Evolutionary conservation across 1,139 yeast genomes (phyloP).

Genomic region (Saccharomycopsis crataegensis): DNA sequence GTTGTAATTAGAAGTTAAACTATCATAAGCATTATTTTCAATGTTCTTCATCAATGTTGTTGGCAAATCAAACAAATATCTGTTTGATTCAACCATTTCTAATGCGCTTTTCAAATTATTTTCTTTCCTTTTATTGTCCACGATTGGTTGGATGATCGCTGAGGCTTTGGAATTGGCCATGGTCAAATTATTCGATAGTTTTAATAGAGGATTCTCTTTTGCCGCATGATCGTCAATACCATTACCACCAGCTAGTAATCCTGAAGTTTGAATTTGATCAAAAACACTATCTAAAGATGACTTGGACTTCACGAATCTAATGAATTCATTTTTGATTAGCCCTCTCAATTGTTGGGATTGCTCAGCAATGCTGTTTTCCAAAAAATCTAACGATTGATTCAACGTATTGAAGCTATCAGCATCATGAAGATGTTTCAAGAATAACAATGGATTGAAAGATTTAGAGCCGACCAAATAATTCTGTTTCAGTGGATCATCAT

Average conservation of each 20-base stretch:
- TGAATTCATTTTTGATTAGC: constrained; percentile 68
- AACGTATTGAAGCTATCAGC: constrained; percentile 64
- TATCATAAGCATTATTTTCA: constrained; percentile 57
- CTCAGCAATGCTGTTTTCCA: constrained; percentile 55
- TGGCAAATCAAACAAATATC: constrained; percentile 68
- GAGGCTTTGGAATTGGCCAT: constrained; percentile 50
- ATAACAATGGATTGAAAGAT: constrained; percentile 62
- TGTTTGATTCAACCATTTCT: constrained; percentile 54
- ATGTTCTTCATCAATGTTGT: constrained; percentile 47
- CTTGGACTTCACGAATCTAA: constrained; percentile 70
- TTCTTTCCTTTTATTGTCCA: constrained; percentile 56
- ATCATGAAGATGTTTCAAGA: constrained; percentile 61
- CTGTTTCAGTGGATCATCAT: constrained; percentile 35
- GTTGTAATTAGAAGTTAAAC: constrained; percentile 62
- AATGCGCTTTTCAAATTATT: constrained; percentile 52
- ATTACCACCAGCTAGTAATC: constrained; percentile 30
- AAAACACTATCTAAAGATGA: constrained; percentile 54
- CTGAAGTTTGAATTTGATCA: constrained; percentile 38
- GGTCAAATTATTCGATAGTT: constrained; percentile 33
- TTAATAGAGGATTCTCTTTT: constrained; percentile 12
- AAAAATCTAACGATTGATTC: constrained; percentile 43
- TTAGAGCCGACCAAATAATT: constrained; percentile 66
- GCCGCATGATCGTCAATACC: constrained; percentile 15
- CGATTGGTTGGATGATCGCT: constrained; percentile 66
- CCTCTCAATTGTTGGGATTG: constrained; percentile 61